Conservation (phyloP, 139 green algal species). For the Limnomonas spitsbergensis region DNA sequence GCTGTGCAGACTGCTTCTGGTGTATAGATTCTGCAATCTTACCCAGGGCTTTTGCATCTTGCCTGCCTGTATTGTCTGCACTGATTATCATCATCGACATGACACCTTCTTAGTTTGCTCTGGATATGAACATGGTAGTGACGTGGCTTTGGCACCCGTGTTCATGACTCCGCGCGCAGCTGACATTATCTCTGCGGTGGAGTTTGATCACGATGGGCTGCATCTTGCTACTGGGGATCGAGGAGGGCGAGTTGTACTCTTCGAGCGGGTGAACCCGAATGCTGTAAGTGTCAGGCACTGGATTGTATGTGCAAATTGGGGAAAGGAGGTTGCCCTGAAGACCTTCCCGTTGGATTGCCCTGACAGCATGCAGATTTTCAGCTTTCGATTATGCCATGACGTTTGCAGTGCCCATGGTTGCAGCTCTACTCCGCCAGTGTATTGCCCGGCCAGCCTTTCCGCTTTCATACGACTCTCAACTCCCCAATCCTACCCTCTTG, state of each 20-base stretch:
- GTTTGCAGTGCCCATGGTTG: no score
- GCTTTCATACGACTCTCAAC: background rate
- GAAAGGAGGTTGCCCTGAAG: no score
- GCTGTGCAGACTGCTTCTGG: background rate
- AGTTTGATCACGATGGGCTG: slow-evolving; percentile 91
- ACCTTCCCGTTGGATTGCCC: no score
- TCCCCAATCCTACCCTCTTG: background rate
- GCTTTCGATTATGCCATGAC: no score
- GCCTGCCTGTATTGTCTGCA: background rate
- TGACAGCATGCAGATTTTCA: no score
- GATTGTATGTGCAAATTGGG: no score
- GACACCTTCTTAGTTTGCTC: no score
- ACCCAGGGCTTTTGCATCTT: no score
- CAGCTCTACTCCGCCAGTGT: no score
- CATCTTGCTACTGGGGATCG: slow-evolving; percentile 94
- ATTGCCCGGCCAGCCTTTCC: no score
- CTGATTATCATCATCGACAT: background rate
- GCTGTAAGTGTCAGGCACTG: slow-evolving; percentile 25
- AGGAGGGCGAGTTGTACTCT: slow-evolving; percentile 94
- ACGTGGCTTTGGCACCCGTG: no score
- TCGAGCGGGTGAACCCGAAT: slow-evolving; percentile 76
- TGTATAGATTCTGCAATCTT: background rate
- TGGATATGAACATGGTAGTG: no score
- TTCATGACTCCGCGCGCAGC: slow-evolving; percentile 76
- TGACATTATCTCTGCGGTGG: slow-evolving; percentile 97